Evolutionary conservation across 257 asterid species (phyloP).

Genomic region (Handroanthus guayacan): DNA sequence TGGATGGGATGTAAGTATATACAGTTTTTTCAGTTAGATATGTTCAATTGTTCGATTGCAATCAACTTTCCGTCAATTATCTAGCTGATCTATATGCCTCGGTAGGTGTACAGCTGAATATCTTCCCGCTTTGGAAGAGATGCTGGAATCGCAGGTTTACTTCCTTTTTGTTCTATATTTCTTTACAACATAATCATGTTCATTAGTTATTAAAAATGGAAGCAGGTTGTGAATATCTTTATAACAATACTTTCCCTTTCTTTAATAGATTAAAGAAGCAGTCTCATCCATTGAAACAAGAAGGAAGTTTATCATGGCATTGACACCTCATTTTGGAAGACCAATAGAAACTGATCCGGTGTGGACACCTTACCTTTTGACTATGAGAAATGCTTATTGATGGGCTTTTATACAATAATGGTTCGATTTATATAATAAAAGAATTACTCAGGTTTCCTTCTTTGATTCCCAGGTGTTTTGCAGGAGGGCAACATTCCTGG

Average conservation of each 20-base stretch:
- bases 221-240: constrained; percentile 19
- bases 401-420: constrained; percentile 20
- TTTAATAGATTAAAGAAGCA: constrained; percentile 79
- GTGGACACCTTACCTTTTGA: constrained; percentile 39
- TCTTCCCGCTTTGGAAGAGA: constrained; percentile 80
- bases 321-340: constrained; percentile 80
- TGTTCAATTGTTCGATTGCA: constrained; percentile 13
- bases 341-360: constrained; percentile 95
- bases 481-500: constrained; percentile 80
- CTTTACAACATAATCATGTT: neutral
- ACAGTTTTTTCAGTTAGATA: constrained; percentile 2
- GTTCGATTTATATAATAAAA: constrained; percentile 24
- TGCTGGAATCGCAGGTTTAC: constrained; percentile 79
- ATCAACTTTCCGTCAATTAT: constrained; percentile 15
- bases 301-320: constrained; percentile 69
- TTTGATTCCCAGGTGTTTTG: constrained; percentile 73
- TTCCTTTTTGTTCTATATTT: constrained; percentile 22
- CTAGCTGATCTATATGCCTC: constrained; percentile 24
- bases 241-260: constrained; percentile 3
- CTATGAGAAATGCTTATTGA: constrained; percentile 9
- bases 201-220: neutral
- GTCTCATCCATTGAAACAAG: constrained; percentile 74
- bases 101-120: constrained; percentile 97
- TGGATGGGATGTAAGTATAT: constrained; percentile 88
- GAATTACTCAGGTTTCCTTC: constrained; percentile 30